These are phyloP conservation scores for Xylariaceae sp. DNA, from an alignment of 2,329 filamentous ascomycete genomes.

Conservation along the genomic window DNA sequence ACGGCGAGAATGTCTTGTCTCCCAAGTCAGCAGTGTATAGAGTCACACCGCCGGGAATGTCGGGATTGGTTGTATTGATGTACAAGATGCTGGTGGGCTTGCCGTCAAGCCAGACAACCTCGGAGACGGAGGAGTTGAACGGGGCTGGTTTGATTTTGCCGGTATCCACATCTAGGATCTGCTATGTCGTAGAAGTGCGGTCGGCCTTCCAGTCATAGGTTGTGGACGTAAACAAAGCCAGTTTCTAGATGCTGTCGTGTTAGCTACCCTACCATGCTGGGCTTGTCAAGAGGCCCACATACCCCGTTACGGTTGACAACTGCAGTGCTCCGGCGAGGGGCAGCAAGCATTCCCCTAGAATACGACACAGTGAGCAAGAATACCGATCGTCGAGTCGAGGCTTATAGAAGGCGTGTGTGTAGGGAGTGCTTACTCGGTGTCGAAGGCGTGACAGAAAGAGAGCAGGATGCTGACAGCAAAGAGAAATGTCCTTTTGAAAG, in stretches of 20 bases:
- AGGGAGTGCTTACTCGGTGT: slow-evolving; percentile 10
- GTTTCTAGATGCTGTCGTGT: slow-evolving; percentile 7
- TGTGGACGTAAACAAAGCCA: slow-evolving; percentile 11
- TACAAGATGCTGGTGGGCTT: slow-evolving; percentile 13
- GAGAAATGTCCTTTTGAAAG: slow-evolving; percentile 2
- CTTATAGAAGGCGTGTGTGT: no score
- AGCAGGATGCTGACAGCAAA: slow-evolving; percentile 9
- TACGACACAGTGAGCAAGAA: slow-evolving; percentile 1
- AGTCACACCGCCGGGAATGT: slow-evolving; percentile 11
- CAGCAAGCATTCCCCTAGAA: slow-evolving; percentile 14
- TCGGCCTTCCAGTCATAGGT: slow-evolving; percentile 10
- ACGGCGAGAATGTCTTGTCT: slow-evolving; percentile 12
- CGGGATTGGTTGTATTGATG: slow-evolving; percentile 13
- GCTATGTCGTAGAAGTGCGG: slow-evolving; percentile 10
- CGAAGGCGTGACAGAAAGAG: slow-evolving; percentile 8
- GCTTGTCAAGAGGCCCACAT: not conserved
- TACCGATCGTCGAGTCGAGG: no score
- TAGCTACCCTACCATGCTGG: not conserved
- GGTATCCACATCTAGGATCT: slow-evolving; percentile 12
- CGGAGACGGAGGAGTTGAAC: slow-evolving; percentile 12
- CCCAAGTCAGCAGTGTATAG: slow-evolving; percentile 14
- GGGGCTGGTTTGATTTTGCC: slow-evolving; percentile 10
- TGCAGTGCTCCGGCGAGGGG: slow-evolving; percentile 12
- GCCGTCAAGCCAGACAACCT: slow-evolving; percentile 12
- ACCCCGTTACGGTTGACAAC: slow-evolving; percentile 14